Evolutionary conservation across 1,139 yeast genomes (phyloP).

Genomic region (Nakaseomyces uthaithaninus): DNA sequence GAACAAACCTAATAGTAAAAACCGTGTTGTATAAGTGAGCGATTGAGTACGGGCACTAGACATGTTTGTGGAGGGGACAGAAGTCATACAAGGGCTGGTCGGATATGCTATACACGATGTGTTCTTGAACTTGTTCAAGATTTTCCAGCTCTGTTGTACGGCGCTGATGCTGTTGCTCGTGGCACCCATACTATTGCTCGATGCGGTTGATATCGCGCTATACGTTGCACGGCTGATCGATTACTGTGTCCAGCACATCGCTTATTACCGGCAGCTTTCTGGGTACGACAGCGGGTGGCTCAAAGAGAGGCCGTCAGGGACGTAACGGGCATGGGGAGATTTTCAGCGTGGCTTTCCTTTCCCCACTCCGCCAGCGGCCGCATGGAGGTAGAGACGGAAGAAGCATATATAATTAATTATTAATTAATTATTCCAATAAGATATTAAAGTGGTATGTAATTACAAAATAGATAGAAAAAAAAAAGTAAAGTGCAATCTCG

Average conservation of each 20-base stretch:
- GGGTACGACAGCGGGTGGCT: not conserved
- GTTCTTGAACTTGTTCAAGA: not conserved
- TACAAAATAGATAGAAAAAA: slow-evolving; percentile 8
- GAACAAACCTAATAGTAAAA: too few species aligned
- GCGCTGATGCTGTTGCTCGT: slow-evolving; percentile 8
- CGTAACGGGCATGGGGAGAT: too few species aligned
- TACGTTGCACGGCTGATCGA: slow-evolving; percentile 8
- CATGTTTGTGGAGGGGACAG: too few species aligned
- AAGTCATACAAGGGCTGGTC: not conserved
- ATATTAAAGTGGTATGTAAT: not conserved
- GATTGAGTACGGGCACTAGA: too few species aligned
- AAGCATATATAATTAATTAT: too few species aligned
- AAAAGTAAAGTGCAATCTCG: too few species aligned
- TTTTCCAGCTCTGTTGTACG: slow-evolving; percentile 4
- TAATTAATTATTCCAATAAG: not conserved
- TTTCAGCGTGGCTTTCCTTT: too few species aligned
- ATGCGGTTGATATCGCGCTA: slow-evolving; percentile 9
- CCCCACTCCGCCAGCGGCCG: too few species aligned
- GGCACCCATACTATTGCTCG: slow-evolving; percentile 10
- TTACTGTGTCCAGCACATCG: slow-evolving; percentile 3
- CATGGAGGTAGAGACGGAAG: too few species aligned
- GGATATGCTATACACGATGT: not conserved
- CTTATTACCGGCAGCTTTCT: not conserved
- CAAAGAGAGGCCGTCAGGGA: too few species aligned
- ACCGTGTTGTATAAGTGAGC: too few species aligned